Percentiles rank a stretch among this genome's conserved stretches.
phyloP scores from a whole-genome alignment of 208 protist genomes.

The Entamoeba dispar region DNA sequence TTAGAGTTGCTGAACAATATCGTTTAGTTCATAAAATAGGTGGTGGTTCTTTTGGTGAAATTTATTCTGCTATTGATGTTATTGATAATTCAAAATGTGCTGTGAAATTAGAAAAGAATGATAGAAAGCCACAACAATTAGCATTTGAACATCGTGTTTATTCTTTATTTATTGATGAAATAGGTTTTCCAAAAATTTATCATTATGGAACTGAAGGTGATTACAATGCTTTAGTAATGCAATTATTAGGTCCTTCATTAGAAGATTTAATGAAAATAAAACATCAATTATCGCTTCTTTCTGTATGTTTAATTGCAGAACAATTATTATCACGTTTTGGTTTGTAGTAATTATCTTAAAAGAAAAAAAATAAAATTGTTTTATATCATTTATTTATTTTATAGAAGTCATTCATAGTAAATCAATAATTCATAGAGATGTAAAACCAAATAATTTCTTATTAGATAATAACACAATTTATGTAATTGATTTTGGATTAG shows the following conservation, averaged over 20 bases:
- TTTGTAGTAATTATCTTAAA: not conserved
- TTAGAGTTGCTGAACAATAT: not conserved
- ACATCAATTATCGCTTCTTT: conserved; percentile 75
- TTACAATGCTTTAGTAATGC: conserved; percentile 95
- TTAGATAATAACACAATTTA: conserved; percentile 63
- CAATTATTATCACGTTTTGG: conserved; percentile 77
- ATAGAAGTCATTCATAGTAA: conserved; percentile 77
- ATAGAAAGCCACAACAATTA: conserved; percentile 80
- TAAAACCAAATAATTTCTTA: conserved; percentile 92
- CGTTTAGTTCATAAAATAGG: not conserved
- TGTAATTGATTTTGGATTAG: conserved; percentile 94
- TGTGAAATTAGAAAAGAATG: conserved; percentile 9
- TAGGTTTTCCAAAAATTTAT: conserved; percentile 68
- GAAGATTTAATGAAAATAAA: conserved; percentile 85
- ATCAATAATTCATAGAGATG: conserved; percentile 83
- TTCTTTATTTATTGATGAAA: conserved; percentile 46
- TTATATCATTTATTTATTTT: not conserved
- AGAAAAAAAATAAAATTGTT: too few species aligned
- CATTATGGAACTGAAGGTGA: conserved; percentile 76
- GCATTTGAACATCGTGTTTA: conserved; percentile 82
- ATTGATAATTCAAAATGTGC: not conserved
- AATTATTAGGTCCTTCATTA: conserved; percentile 80
- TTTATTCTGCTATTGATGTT: not conserved
- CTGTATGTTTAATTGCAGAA: conserved; percentile 81
- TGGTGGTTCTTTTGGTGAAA: not conserved